Evolutionary conservation across 495 filamentous ascomycete genomes (phyloP).

Genomic region (Friedmanniomyces endolithicus): DNA sequence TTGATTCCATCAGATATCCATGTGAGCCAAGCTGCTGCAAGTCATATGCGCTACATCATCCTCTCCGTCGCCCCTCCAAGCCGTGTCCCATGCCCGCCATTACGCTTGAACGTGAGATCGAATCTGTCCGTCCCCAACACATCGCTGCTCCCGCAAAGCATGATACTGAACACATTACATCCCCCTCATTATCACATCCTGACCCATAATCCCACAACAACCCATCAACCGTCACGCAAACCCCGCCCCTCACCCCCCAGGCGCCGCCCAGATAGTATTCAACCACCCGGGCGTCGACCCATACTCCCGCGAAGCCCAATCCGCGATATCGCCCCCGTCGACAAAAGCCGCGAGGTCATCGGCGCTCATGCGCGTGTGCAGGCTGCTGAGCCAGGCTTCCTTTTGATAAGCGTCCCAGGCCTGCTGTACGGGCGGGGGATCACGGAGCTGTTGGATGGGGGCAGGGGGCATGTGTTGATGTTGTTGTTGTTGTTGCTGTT

Average conservation of each 20-base stretch:
- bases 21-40: no score
- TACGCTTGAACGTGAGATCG: no score
- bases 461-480: constrained; percentile 8
- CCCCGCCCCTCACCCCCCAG: neutral
- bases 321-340: constrained; percentile 20
- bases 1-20: no score
- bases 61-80: no score
- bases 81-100: no score
- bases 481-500: neutral
- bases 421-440: neutral
- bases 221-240: no score
- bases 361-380: constrained; percentile 25
- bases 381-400: constrained; percentile 22
- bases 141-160: no score
- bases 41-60: no score
- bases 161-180: neutral
- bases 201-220: no score
- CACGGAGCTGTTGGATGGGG: neutral
- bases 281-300: constrained; percentile 5
- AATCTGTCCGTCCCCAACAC: no score
- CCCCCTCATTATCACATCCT: no score
- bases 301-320: constrained; percentile 13
- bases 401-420: constrained; percentile 18
- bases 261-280: constrained; percentile 3
- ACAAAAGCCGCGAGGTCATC: constrained; percentile 27